Evolutionary conservation across 2,329 filamentous ascomycete species (phyloP).

Genomic region (Aspergillus intermedius): DNA sequence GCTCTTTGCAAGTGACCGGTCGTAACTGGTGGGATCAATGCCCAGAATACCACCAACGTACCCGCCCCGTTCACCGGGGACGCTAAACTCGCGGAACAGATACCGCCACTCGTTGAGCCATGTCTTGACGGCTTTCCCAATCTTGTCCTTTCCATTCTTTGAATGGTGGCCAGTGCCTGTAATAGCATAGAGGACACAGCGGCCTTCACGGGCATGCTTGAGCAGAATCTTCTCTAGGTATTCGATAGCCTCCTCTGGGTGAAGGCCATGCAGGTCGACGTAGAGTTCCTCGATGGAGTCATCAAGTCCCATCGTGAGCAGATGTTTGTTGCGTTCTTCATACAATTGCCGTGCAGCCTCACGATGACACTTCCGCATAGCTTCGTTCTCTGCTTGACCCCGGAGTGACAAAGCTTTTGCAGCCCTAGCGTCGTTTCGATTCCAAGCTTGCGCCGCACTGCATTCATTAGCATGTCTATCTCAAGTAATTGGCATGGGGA

Average conservation of each 20-base stretch:
- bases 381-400: slow-evolving; percentile 91
- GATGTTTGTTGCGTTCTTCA: slow-evolving; percentile 79
- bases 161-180: slow-evolving; percentile 95
- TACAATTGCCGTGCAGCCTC: slow-evolving; percentile 89
- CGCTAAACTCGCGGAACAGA: slow-evolving; percentile 90
- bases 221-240: slow-evolving; percentile 84
- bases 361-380: slow-evolving; percentile 94
- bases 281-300: slow-evolving; percentile 66
- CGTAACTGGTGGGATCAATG: slow-evolving; percentile 57
- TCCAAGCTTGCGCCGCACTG: slow-evolving; percentile 96
- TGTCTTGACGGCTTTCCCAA: slow-evolving; percentile 83
- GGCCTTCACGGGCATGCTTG: slow-evolving; percentile 65
- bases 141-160: slow-evolving; percentile 98
- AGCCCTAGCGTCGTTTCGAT: slow-evolving; percentile 90
- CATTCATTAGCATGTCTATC: background rate
- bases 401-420: slow-evolving; percentile 91
- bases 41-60: slow-evolving; percentile 61
- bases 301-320: slow-evolving; percentile 34
- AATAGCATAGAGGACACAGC: slow-evolving; percentile 82
- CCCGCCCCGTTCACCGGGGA: slow-evolving; percentile 85
- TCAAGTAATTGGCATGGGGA: background rate
- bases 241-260: slow-evolving; percentile 92
- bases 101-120: slow-evolving; percentile 96
- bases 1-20: slow-evolving; percentile 32
- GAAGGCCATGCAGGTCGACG: slow-evolving; percentile 95